Conservation (phyloP, 1,284 basidiomycete species). For the Phlebopus sp. region DNA sequence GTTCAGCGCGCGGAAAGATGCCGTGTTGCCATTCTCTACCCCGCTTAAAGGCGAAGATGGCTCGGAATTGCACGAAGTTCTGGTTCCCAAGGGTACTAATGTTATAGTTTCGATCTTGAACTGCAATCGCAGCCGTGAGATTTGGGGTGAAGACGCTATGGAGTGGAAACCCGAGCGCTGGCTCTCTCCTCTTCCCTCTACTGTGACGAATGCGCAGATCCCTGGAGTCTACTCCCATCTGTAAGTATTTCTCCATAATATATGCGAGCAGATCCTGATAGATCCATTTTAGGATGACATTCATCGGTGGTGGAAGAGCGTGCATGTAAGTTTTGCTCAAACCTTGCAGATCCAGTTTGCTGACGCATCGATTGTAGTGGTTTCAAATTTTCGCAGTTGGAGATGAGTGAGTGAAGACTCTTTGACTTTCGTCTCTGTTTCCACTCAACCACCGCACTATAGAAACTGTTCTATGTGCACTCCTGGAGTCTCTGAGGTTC, state of each 20-base stretch:
- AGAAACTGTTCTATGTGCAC: slow-evolving; percentile 15
- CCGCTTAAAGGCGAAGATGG: slow-evolving; percentile 10
- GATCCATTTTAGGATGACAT: slow-evolving; percentile 33
- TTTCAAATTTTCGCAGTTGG: slow-evolving; percentile 35
- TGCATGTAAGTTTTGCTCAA: slow-evolving; percentile 30
- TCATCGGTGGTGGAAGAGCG: slow-evolving; percentile 30
- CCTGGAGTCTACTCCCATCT: slow-evolving; percentile 24
- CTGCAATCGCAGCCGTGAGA: slow-evolving; percentile 27
- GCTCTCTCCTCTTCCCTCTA: slow-evolving; percentile 28
- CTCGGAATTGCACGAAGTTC: slow-evolving; percentile 21
- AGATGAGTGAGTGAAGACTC: slow-evolving; percentile 33
- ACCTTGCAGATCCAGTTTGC: neutral
- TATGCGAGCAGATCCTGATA: neutral
- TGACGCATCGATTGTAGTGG: slow-evolving; percentile 18
- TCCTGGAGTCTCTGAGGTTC: slow-evolving; percentile 16
- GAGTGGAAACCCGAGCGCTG: slow-evolving; percentile 38
- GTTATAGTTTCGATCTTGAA: slow-evolving; percentile 27
- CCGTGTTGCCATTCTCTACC: slow-evolving; percentile 5
- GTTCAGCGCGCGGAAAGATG: slow-evolving; percentile 18
- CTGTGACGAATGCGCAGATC: slow-evolving; percentile 19
- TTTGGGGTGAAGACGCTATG: slow-evolving; percentile 36
- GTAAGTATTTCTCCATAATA: slow-evolving; percentile 10
- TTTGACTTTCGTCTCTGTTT: neutral
- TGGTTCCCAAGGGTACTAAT: slow-evolving; percentile 24
- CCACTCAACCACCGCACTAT: neutral